A percentile compares a stretch with the other conserved stretches of the same genome.
These are phyloP conservation scores for Saitozyma sp. DNA, from an alignment of 768 basidiomycete genomes.

Conservation along the genomic window DNA sequence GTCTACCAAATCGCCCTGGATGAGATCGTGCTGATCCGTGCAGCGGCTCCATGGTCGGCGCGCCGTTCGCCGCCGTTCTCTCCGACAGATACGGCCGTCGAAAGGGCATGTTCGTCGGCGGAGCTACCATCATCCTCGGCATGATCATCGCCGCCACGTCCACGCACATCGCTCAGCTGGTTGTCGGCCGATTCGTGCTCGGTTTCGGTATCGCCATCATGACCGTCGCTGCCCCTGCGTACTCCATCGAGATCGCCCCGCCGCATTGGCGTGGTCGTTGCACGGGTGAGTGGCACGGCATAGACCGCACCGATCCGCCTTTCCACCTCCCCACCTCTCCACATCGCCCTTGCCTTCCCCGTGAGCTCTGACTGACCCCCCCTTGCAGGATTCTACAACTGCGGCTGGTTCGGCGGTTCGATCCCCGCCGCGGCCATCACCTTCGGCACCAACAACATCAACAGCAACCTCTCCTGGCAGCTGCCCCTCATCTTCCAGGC, in stretches of 20 bases:
- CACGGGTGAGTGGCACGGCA: not conserved
- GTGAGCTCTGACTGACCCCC: too few relatives aligned
- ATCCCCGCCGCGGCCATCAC: slow-evolving; percentile 1
- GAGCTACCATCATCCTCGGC: not conserved
- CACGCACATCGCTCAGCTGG: not conserved
- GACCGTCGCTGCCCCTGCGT: not conserved
- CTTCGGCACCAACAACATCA: not conserved
- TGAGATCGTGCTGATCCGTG: slow-evolving; percentile 1
- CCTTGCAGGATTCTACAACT: not conserved
- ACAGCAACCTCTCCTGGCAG: slow-evolving; percentile 3
- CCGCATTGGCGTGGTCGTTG: not conserved
- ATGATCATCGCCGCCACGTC: not conserved
- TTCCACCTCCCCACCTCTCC: too few relatives aligned
- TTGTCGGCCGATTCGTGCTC: not conserved
- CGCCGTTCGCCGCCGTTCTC: not conserved
- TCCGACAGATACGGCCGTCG: not conserved
- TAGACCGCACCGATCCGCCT: too few relatives aligned
- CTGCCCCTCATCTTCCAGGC: slow-evolving; percentile 1
- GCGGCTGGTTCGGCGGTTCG: not conserved
- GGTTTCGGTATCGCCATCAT: not conserved
- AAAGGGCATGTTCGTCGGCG: not conserved
- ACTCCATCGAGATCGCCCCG: not conserved
- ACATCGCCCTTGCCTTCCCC: too few relatives aligned
- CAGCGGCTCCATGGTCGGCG: slow-evolving; percentile 1
- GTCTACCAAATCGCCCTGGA: not conserved